Base-by-base conservation (phyloP, 306 rosid genomes). In the Mimosa bimucronata region DNA sequence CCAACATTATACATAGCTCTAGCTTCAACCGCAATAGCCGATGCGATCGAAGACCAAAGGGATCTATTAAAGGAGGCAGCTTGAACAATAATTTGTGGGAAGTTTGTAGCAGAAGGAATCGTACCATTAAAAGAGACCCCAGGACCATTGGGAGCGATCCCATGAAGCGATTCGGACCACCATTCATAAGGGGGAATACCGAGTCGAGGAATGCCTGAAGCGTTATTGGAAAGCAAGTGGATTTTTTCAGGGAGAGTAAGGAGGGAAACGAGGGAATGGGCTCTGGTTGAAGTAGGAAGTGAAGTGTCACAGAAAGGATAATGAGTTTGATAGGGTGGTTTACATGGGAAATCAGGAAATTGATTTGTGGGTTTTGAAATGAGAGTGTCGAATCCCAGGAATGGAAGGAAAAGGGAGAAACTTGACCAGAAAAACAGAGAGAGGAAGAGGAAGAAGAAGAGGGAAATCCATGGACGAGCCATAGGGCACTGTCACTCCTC, bases 121-220 rank as follows among this genome's bases (percentile, higher is more conserved):
- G 81, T 25, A 71, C 97, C 97, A 66, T 9, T 6, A 85, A 94
- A 94, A 81, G 92, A 78, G 48, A 94, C 95, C 13, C 97, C 98
- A 19, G 97, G 98, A 74, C 97, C 97, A 68, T 92, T 94, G 82
- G 87, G 38, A 42, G 98, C 92, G 41, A 94, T 16, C 57, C 97
- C 97, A 50, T 94, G 98, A 80, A 94, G 97, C 0, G 89, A 86
- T 82, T 94, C 97, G 0, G 97, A 92, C 98, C 98, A 94, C 98
- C 97, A 94, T 73, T 92, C 61, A 75, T 92, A 92, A 2, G 87
- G 58, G 12, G 98, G 94, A 76, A 94, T 81, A 64, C 92, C 91
- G 30, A 94, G 92, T 25, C 91, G 77, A 1, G 92, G 92, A 26
- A 92, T 66, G 62, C 87, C 66, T 8, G 97, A 88, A 57, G 91